Evolutionary conservation across 495 filamentous ascomycete species (phyloP), one percentile per base, ranked within the genome.

Genomic region (Hypomontagnella submonticulosa): DNA sequence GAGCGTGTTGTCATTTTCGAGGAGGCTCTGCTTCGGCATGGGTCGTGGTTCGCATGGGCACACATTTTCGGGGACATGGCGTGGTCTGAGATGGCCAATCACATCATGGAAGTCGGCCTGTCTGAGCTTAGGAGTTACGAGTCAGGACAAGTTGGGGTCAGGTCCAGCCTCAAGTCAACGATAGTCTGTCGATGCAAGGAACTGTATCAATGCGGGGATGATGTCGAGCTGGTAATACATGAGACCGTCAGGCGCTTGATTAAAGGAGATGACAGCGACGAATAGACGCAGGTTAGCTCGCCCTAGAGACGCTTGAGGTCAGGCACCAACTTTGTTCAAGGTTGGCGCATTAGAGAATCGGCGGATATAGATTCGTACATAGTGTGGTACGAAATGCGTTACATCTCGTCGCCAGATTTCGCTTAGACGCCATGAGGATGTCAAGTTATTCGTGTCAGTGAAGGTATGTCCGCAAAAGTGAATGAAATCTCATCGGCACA

Each of bases 41-140:
- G 69, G n/a, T 61, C 66, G 2, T 71, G 65, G 71, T 70, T 64
- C n/a, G 34, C 61, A 1, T 65, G 59, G 52, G 55, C 50, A 0
- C 10, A 56, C 5, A 15, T 64, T 3, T 12, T 18, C 3, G 56
- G 64, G 2, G 44, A 34, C 13, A 6, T 0, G 0, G 12, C 8
- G 1, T 68, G 59, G 59, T 1, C n/a, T 0, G 4, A 9, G 8
- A 56, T 63, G 42, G 6, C 27, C 0, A 0, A 27, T 1, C 4
- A 34, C 4, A 63, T 68, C 12, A 4, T 7, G 10, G 10, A 9
- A 0, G 3, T 68, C 10, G 54, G 53, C 1, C 4, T 44, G 3
- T 15, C 19, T 9, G 65, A 68, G 23, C 40, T 63, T 8, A 9
- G 8, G 9, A 43, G 48, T 9, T 68, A 37, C 15, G 65, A 68